These are phyloP conservation scores for Corchorus capsularis DNA, from an alignment of 345 rosid species.

Conservation along the genomic window DNA sequence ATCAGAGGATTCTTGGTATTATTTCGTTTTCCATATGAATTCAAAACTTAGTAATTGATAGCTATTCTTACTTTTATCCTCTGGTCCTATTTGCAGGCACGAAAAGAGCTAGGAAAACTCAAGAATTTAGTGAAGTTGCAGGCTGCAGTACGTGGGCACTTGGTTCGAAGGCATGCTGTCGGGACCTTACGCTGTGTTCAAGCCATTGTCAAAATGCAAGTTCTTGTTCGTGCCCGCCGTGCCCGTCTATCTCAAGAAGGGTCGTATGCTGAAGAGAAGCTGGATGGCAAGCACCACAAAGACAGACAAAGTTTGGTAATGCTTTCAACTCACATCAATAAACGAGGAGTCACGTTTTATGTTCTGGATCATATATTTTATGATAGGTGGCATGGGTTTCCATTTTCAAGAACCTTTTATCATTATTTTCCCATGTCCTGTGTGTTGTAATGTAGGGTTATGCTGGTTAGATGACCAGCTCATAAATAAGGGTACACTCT, in stretches of 20 bases:
- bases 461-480: constrained; percentile 2
- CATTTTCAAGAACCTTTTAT: neutral
- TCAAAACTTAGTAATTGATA: neutral
- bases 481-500: neutral
- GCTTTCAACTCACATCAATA: neutral
- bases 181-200: constrained; percentile 89
- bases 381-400: neutral
- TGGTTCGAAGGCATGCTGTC: constrained; percentile 85
- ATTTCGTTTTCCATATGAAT: neutral
- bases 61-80: constrained; percentile 1
- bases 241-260: constrained; percentile 40
- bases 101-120: constrained; percentile 59
- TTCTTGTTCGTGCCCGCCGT: constrained; percentile 75
- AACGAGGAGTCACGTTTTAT: neutral
- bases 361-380: neutral
- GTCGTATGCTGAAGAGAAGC: no score
- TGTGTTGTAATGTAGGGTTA: neutral
- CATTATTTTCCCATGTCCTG: no score
- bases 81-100: constrained; percentile 52
- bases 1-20: constrained; percentile 61
- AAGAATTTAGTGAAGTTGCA: constrained; percentile 82
- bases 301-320: constrained; percentile 17
- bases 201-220: constrained; percentile 89
- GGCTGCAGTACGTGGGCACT: constrained; percentile 90
- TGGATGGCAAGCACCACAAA: constrained; percentile 7